A percentile compares a stretch with the other conserved stretches of the same genome.
These are phyloP conservation scores for Silene latifolia DNA, from an alignment of 148 eudicot species.

Conservation along the genomic window DNA sequence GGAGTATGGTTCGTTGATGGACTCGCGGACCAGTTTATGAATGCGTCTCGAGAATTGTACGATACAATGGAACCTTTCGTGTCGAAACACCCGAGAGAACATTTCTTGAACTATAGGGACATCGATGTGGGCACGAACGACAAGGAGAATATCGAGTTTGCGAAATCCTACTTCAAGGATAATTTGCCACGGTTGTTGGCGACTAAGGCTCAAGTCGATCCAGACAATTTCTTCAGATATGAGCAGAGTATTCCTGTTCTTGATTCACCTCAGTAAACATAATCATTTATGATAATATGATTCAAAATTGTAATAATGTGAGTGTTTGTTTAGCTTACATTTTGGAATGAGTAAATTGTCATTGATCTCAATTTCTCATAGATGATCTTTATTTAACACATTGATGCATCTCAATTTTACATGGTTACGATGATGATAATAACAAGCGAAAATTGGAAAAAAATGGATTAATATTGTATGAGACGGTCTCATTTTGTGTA, in stretches of 20 bases:
- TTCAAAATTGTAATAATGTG: no score
- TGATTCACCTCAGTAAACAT: neutral
- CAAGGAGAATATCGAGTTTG: slow-evolving; percentile 14
- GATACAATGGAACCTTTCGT: slow-evolving; percentile 28
- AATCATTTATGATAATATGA: no score
- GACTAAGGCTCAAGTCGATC: slow-evolving; percentile 34
- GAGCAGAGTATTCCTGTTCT: slow-evolving; percentile 35
- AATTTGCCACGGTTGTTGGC: slow-evolving; percentile 27
- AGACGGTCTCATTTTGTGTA: neutral
- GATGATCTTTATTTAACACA: no score
- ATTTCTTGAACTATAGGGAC: slow-evolving; percentile 39
- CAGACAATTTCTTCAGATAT: slow-evolving; percentile 32
- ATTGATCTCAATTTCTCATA: no score
- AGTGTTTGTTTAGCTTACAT: no score
- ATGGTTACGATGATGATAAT: neutral
- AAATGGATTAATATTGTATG: neutral
- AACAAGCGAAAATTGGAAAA: neutral
- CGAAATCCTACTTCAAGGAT: slow-evolving; percentile 24
- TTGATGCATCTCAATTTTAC: no score
- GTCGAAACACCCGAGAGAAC: slow-evolving; percentile 34
- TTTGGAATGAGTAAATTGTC: no score
- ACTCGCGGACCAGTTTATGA: neutral
- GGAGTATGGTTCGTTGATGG: slow-evolving; percentile 18
- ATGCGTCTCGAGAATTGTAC: slow-evolving; percentile 11
- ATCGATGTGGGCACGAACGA: slow-evolving; percentile 29